Conservation (phyloP, 1,284 basidiomycete genomes). For the Cryptococcus maquisensis region DNA sequence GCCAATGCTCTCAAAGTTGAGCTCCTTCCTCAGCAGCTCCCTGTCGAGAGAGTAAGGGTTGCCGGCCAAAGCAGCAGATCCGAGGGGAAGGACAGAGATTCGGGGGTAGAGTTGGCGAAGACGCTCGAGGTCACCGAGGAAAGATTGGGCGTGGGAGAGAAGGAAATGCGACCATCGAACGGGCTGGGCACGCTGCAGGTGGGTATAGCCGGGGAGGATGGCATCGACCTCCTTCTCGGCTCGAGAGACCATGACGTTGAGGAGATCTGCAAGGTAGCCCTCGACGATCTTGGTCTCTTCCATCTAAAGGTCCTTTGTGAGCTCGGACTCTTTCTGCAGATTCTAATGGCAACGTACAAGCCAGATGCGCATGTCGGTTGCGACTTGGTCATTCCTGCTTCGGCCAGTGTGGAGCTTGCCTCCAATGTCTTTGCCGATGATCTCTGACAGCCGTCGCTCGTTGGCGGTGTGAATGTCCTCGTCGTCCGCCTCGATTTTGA, state of each 20-base stretch:
- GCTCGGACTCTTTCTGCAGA: background rate
- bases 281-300: conserved; percentile 71
- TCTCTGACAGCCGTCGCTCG: conserved; percentile 85
- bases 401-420: conserved; percentile 95
- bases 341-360: conserved; percentile 48
- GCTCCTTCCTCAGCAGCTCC: conserved; percentile 76
- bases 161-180: conserved; percentile 97
- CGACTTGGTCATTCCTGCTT: conserved; percentile 95
- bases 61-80: conserved; percentile 88
- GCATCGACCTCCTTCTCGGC: conserved; percentile 88
- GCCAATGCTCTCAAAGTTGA: conserved; percentile 75
- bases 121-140: conserved; percentile 80
- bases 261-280: conserved; percentile 66
- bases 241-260: conserved; percentile 82
- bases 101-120: conserved; percentile 75
- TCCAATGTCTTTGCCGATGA: conserved; percentile 77
- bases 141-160: conserved; percentile 89
- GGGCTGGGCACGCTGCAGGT: conserved; percentile 93
- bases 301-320: conserved; percentile 46
- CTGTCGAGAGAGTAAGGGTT: conserved; percentile 91
- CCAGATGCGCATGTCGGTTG: conserved; percentile 97
- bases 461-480: conserved; percentile 99
- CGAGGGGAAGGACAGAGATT: conserved; percentile 86
- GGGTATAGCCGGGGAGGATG: conserved; percentile 95
- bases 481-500: conserved; percentile 70